phyloP scores from a whole-genome alignment of 768 basidiomycete species.

The Pulveroboletus sp. region DNA sequence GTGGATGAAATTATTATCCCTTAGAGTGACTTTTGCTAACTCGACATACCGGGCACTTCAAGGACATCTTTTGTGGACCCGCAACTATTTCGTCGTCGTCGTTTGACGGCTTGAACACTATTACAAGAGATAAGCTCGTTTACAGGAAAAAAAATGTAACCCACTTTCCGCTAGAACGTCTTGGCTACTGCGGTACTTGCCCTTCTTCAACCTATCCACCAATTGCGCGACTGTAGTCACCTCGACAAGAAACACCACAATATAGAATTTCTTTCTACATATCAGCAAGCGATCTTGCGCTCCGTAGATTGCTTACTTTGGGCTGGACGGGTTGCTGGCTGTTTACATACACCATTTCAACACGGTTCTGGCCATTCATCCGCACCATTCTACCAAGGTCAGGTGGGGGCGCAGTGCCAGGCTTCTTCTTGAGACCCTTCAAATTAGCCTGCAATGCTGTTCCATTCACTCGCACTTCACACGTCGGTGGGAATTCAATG shows the following conservation, averaged over 20 bases:
- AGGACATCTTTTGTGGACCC: conserved; percentile 82
- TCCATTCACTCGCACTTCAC: conserved; percentile 84
- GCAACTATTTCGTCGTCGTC: conserved; percentile 92
- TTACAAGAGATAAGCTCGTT: conserved; percentile 1
- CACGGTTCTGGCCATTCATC: conserved; percentile 49
- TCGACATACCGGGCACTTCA: conserved; percentile 85
- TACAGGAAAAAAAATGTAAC: conserved; percentile 19
- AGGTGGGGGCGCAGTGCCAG: conserved; percentile 89
- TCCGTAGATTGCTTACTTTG: conserved; percentile 47
- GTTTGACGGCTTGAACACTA: conserved; percentile 54
- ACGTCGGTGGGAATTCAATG: conserved; percentile 87
- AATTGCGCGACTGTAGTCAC: conserved; percentile 64
- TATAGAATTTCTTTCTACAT: conserved; percentile 84
- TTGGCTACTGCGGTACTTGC: conserved; percentile 57
- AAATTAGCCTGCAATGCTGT: conserved; percentile 65
- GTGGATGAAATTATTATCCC: background rate
- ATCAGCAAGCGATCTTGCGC: conserved; percentile 5
- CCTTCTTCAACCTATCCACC: conserved; percentile 62
- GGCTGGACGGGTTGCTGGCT: conserved; percentile 71
- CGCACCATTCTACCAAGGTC: conserved; percentile 48
- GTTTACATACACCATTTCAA: conserved; percentile 90
- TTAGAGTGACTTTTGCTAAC: background rate
- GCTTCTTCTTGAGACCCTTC: conserved; percentile 92
- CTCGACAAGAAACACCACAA: conserved; percentile 82
- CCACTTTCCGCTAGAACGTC: conserved; percentile 68